phyloP scores from a whole-genome alignment of 208 protist species.

The Trypanosoma boissoni region DNA sequence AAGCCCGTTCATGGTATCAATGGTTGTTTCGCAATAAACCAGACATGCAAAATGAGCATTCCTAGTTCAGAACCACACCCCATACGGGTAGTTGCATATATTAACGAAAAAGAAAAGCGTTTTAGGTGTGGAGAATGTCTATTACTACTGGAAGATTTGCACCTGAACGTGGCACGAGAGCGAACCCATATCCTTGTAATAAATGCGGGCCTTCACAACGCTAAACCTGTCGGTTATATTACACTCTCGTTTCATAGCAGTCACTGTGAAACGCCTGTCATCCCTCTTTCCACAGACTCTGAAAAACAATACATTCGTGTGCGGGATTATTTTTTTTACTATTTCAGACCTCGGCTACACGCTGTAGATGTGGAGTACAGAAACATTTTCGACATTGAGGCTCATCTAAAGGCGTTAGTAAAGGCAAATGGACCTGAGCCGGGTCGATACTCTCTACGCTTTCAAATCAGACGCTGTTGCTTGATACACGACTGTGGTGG shows the following conservation, averaged over 20 bases:
- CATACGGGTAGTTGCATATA: conserved; percentile 46
- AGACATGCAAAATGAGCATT: conserved; percentile 42
- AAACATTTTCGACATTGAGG: conserved; percentile 59
- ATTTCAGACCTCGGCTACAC: conserved; percentile 52
- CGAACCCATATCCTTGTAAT: conserved; percentile 68
- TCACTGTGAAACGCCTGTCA: conserved; percentile 47
- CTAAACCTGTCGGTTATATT: conserved; percentile 58
- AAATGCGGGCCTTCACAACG: conserved; percentile 29
- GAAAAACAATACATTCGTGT: conserved; percentile 48
- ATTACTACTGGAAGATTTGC: conserved; percentile 50
- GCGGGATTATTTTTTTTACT: conserved; percentile 69
- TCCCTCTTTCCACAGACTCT: conserved; percentile 27
- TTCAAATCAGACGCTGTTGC: conserved; percentile 47
- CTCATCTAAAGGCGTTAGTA: conserved; percentile 53
- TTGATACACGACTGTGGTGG: conserved; percentile 20
- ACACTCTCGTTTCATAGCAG: conserved; percentile 48
- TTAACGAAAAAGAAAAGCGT: conserved; percentile 32
- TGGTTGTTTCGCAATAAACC: conserved; percentile 48
- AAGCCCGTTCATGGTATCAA: conserved; percentile 27
- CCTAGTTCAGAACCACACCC: conserved; percentile 37
- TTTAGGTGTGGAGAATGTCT: conserved; percentile 55
- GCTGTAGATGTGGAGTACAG: conserved; percentile 61
- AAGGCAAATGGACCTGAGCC: conserved; percentile 79
- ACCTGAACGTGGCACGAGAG: conserved; percentile 43
- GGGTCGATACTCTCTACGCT: conserved; percentile 38